phyloP scores from a whole-genome alignment of 2,329 filamentous ascomycete genomes.

The Curvularia verruculosa region DNA sequence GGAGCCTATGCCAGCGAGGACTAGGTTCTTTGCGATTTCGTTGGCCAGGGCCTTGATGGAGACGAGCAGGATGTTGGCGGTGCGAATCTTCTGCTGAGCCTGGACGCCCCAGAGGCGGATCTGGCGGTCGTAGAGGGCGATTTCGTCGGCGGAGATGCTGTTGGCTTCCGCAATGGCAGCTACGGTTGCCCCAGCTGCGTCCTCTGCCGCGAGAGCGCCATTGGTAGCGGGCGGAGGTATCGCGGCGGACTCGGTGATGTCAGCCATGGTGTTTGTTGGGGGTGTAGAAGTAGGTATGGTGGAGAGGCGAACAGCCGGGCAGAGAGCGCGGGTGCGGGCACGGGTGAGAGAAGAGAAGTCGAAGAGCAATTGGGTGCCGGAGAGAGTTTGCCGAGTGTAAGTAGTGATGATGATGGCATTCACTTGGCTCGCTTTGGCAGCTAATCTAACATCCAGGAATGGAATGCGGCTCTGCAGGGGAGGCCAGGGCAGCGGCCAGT shows the following conservation, averaged over 20 bases:
- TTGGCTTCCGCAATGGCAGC: slow-evolving; percentile 49
- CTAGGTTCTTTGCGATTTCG: slow-evolving; percentile 96
- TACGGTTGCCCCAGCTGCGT: slow-evolving; percentile 46
- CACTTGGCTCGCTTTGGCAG: not conserved
- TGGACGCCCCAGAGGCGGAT: slow-evolving; percentile 97
- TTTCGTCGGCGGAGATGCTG: slow-evolving; percentile 73
- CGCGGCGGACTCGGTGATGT: slow-evolving; percentile 15
- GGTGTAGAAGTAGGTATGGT: not conserved
- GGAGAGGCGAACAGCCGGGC: not conserved
- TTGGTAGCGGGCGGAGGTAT: slow-evolving; percentile 25
- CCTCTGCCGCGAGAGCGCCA: slow-evolving; percentile 38
- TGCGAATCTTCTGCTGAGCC: slow-evolving; percentile 88
- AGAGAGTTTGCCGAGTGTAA: slow-evolving; percentile 4
- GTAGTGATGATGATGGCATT: not conserved
- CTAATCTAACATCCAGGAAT: not conserved
- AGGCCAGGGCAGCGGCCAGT: not conserved
- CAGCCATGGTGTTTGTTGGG: slow-evolving; percentile 26
- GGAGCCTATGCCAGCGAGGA: slow-evolving; percentile 88
- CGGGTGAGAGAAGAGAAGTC: not conserved
- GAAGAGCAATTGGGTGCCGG: slow-evolving; percentile 7
- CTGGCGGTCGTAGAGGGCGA: slow-evolving; percentile 95
- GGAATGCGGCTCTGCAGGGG: slow-evolving; percentile 9
- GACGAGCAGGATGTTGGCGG: slow-evolving; percentile 86
- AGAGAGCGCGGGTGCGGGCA: not conserved
- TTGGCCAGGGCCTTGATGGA: slow-evolving; percentile 86